Conservation (phyloP, 2,329 filamentous ascomycete species). For the Diplodia scrobiculata region DNA sequence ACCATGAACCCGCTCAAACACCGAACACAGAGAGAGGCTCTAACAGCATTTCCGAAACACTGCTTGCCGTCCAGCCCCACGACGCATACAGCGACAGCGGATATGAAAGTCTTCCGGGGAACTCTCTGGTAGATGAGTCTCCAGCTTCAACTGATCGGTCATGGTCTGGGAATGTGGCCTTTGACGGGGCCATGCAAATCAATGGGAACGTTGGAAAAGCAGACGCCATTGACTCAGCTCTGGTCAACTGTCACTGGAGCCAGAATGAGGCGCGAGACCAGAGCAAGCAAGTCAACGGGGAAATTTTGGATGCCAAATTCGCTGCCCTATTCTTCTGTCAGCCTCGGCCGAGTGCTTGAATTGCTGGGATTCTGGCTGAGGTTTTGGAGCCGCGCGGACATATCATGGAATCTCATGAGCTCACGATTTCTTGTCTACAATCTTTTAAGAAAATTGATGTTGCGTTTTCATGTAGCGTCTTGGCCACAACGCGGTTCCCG, state of each 20-base stretch:
- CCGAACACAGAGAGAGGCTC: neutral
- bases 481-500: too few species aligned
- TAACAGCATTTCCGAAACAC: neutral
- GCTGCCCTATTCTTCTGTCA: neutral
- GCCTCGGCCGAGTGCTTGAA: neutral
- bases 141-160: neutral
- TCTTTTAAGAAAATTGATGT: too few species aligned
- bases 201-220: neutral
- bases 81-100: neutral
- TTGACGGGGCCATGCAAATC: neutral
- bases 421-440: too few species aligned
- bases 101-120: neutral
- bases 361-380: too few species aligned
- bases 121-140: neutral
- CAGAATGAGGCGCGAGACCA: neutral
- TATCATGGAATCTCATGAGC: too few species aligned
- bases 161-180: neutral
- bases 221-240: neutral
- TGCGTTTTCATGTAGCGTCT: too few species aligned
- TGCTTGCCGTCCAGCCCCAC: neutral
- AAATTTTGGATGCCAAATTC: neutral
- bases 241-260: neutral
- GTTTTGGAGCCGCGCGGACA: too few species aligned
- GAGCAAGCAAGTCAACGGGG: conserved; percentile 1
- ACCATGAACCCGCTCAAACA: neutral